Base-by-base conservation (phyloP, 257 asterid genomes). In the Petunia secreta region DNA sequence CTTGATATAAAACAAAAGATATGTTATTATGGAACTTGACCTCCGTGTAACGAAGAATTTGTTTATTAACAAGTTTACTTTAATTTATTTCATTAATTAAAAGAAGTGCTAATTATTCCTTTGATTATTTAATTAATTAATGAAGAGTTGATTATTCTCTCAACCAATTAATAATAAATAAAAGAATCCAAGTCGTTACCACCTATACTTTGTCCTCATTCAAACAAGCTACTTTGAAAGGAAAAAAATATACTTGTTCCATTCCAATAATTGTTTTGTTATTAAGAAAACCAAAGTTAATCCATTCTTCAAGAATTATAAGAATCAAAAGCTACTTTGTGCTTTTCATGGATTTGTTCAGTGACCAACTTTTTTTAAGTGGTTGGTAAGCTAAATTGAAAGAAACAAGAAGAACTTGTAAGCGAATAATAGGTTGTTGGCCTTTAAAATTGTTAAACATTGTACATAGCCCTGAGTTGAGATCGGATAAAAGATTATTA, bases 131-230 rank as follows among this genome's bases (percentile, higher is more conserved):
- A 73, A 34, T 50, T 50, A 73, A 73, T 5, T 41, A 52, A 73
- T 73, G 36, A 14, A 50, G 77, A 73, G 62, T 34, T 73, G 77
- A 73, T 73, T 50, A 73, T 73, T 73, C 78, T 73, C 62, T 73
- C 62, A 11, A 6, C 44, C 4, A 50, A 73, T 25, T 25, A 25
- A 67, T 38, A 50, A 73, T 44, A 73, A 50, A 73, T 36, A 50
- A 73, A 50, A 48, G 46, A 50, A 73, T 48, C 77, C 15, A 63
- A n/a, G 68, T 63, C 67, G 67, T 34, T 62, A 62, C 14, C 68
- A 9, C 48, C 25, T 64, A 46, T 65, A 39, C 5, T 14, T 65
- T 65, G 73, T 39, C 50, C 8, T 39, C 48, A 39, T 65, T 43
- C 48, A 65, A 40, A 25, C 13, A 65, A 39, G 50, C 50, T 13